Percentiles rank a stretch among this genome's conserved stretches.
Conservation (phyloP, 2,329 filamentous ascomycete genomes). For the Fusarium denticulatum region DNA sequence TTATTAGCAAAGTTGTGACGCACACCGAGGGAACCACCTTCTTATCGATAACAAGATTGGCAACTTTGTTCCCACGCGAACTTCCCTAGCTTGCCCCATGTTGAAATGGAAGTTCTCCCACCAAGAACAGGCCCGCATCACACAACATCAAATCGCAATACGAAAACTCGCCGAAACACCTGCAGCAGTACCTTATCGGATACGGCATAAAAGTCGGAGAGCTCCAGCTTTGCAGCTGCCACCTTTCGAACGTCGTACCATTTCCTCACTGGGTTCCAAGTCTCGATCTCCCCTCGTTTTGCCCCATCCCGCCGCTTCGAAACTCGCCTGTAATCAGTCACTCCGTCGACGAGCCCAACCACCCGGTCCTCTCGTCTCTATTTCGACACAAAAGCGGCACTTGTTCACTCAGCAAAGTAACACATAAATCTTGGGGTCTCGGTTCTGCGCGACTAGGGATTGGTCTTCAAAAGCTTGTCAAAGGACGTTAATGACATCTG, state of each 20-base stretch:
- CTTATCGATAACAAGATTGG: conserved; percentile 48
- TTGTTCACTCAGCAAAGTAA: background rate
- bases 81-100: conserved; percentile 25
- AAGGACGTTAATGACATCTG: conserved; percentile 37
- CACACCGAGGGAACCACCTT: background rate
- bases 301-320: conserved; percentile 19
- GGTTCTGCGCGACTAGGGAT: conserved; percentile 7
- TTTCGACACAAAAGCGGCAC: background rate
- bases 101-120: conserved; percentile 28
- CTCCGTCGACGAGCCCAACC: conserved; percentile 16
- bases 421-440: background rate
- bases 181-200: background rate
- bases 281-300: conserved; percentile 31
- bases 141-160: conserved; percentile 33
- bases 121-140: conserved; percentile 38
- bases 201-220: background rate
- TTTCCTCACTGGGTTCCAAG: conserved; percentile 6
- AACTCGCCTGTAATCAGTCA: conserved; percentile 23
- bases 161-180: conserved; percentile 16
- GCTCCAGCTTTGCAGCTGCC: background rate
- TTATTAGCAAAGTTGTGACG: conserved; percentile 4
- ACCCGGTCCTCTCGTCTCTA: background rate
- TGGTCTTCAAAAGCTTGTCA: background rate
- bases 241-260: conserved; percentile 3
- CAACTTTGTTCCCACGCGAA: conserved; percentile 28